Evolutionary conservation across 345 rosid species (phyloP), one percentile per base, ranked within the genome.

Genomic region (Excoecaria cochinchinensis): DNA sequence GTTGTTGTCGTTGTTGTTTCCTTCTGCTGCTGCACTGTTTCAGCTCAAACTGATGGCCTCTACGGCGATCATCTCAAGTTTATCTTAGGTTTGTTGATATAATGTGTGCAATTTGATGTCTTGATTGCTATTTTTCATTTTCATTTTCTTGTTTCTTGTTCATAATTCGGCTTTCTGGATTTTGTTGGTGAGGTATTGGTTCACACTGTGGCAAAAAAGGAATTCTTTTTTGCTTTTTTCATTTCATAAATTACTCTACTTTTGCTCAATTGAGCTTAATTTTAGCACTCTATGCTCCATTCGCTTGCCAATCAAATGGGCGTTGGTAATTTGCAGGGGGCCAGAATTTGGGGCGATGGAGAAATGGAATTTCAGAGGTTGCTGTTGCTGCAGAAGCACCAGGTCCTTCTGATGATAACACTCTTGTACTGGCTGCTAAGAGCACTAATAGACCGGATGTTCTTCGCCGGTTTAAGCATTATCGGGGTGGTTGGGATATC

Each of bases 381-480:
- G 46, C 0, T 75, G 73, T 74, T 52, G 22, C 21, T 40, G 86
- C 85, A 5, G 81, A 78, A 76, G 93, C 98, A 4, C 93, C 98
- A 0, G 90, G 87, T 64, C 91, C 96, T 64, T 80, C 88, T 53
- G 38, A 66, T 51, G 82, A 87, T 44, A 69, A 71, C 71, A 74
- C 83, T 3, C 89, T 93, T 51, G 77, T 91, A 71, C 81, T 95
- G 81, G 98, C 98, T 0, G 89, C 91, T 31, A 77, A 82, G 63
- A 90, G 98, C 85, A 95, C 99, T 1, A 77, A 86, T 74, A 87
- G 99, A 74, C 98, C 98, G 0, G 99, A 93, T 73, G 84, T 95
- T 77, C 97, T 95, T 69, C 81, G 61, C 0, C 82, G 89, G 44
- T 93, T 93, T 66, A 87, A 76, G 87, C 88, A 67, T 61, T 93